Evolutionary conservation across 768 basidiomycete genomes (phyloP).

Genomic region (Tricholomella constricta): DNA sequence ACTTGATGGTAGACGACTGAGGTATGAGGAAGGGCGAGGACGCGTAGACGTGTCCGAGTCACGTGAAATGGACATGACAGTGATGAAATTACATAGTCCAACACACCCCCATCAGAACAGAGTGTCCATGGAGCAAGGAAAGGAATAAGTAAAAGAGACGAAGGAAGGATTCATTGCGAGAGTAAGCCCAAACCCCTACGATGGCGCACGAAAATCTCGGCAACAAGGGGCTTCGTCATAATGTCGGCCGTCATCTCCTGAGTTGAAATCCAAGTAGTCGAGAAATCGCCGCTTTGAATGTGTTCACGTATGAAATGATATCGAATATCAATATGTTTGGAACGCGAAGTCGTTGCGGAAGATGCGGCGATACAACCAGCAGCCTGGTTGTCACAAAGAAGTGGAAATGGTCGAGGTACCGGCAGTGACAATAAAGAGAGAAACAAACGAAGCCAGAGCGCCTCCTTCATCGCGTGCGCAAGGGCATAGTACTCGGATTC

Average conservation of each 20-base stretch:
- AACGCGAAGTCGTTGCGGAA: background rate
- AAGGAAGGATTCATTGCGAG: background rate
- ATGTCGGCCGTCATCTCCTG: background rate
- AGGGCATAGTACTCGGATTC: background rate
- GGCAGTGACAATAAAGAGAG: too few relatives aligned
- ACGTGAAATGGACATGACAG: background rate
- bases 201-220: background rate
- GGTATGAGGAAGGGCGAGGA: background rate
- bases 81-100: too few relatives aligned
- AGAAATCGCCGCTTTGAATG: background rate
- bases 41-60: background rate
- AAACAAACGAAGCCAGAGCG: too few relatives aligned
- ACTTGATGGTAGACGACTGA: too few relatives aligned
- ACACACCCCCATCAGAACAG: too few relatives aligned
- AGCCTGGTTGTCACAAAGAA: too few relatives aligned
- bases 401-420: too few relatives aligned
- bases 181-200: background rate
- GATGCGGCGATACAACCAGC: background rate
- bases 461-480: too few relatives aligned
- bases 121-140: background rate
- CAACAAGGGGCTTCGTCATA: too few relatives aligned
- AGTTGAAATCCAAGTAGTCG: background rate
- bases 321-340: background rate
- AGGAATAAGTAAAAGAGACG: background rate
- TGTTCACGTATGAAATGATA: background rate